A percentile compares a stretch with the other conserved stretches of the same genome.
phyloP scores from a whole-genome alignment of 768 basidiomycete species.

The Boletus edulis region DNA sequence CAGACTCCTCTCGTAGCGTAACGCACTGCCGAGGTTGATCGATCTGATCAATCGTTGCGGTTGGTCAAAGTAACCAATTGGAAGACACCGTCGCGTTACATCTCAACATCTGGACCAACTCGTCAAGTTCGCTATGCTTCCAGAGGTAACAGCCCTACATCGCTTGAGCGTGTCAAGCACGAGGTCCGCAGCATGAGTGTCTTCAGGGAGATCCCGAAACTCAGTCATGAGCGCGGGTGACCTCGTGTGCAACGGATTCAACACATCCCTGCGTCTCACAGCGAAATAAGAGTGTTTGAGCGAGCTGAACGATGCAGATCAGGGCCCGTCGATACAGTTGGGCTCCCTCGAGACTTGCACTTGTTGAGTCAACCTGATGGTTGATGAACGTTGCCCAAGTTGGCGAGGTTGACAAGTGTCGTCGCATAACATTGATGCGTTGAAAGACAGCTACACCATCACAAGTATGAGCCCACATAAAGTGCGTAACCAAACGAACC shows the following conservation, averaged over 20 bases:
- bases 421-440: background rate
- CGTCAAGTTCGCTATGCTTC: background rate
- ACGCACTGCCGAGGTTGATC: no score
- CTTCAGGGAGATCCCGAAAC: background rate
- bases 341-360: background rate
- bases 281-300: background rate
- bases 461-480: conserved; percentile 72
- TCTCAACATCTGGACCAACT: no score
- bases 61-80: no score
- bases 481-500: conserved; percentile 73
- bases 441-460: conserved; percentile 6
- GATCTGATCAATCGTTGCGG: no score
- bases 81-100: no score
- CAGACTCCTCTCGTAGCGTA: no score
- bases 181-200: background rate
- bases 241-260: background rate
- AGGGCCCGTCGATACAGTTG: background rate
- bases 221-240: background rate
- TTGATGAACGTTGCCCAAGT: background rate
- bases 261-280: background rate
- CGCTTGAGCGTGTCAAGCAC: background rate
- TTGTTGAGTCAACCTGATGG: background rate
- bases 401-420: background rate
- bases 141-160: background rate
- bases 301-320: background rate